Conservation (phyloP, 192 early-diverging fungal species). For the Linnemannia exigua region DNA sequence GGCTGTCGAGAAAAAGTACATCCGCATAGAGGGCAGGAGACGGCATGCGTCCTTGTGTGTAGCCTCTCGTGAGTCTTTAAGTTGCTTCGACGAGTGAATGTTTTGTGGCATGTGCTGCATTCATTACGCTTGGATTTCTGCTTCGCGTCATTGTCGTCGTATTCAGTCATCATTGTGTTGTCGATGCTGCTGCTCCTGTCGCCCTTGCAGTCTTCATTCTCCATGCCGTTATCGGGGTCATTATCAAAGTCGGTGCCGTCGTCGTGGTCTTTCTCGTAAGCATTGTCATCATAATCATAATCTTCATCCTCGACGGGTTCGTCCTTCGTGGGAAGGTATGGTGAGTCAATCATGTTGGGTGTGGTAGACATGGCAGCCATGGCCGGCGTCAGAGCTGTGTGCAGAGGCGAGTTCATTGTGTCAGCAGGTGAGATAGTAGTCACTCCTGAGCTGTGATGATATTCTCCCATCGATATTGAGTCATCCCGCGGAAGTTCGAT, state of each 20-base stretch:
- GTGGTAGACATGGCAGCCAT: background rate
- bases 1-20: background rate
- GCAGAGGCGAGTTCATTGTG: conserved; percentile 5
- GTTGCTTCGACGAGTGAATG: background rate
- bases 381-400: background rate
- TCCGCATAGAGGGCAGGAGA: background rate
- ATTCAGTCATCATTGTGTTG: background rate
- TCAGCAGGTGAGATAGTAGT: background rate
- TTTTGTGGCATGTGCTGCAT: background rate
- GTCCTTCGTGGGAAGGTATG: background rate
- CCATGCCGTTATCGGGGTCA: background rate
- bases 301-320: background rate
- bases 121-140: background rate
- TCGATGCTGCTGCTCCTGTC: background rate
- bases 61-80: background rate
- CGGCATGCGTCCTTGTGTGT: background rate
- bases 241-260: background rate
- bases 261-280: background rate
- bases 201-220: background rate
- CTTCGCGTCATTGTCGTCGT: background rate
- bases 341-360: background rate
- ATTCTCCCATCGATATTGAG: background rate
- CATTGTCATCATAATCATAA: background rate
- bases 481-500: background rate
- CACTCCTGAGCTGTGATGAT: background rate